These are phyloP conservation scores for Gnomoniopsis smithogilvyi DNA, from an alignment of 2,329 filamentous ascomycete species.

Conservation along the genomic window DNA sequence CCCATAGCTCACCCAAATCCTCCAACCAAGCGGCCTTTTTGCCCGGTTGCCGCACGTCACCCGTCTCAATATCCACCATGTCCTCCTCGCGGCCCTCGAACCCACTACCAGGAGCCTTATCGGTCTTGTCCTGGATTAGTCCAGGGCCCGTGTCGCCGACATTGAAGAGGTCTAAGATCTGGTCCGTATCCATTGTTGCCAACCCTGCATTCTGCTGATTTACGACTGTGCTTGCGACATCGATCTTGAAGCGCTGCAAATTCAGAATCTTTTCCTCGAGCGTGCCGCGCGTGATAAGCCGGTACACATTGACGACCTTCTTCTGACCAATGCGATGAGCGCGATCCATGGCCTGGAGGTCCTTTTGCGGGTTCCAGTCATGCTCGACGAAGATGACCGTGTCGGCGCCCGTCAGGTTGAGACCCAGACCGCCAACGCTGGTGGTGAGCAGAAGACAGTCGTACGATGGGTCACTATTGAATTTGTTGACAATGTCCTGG, in stretches of 20 bases:
- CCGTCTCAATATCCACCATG: constrained; percentile 89
- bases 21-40: constrained; percentile 92
- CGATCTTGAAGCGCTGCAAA: constrained; percentile 98
- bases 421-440: constrained; percentile 86
- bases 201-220: constrained; percentile 98
- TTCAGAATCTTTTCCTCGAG: constrained; percentile 98
- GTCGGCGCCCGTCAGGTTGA: constrained; percentile 95
- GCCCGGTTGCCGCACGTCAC: constrained; percentile 88
- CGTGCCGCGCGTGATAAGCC: constrained; percentile 91
- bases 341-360: constrained; percentile 98
- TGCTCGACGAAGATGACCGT: constrained; percentile 99
- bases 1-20: constrained; percentile 93
- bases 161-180: constrained; percentile 95
- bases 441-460: constrained; percentile 93
- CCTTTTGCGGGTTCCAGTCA: constrained; percentile 99
- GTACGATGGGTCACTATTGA: constrained; percentile 96
- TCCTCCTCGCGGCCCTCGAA: constrained; percentile 70
- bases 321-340: constrained; percentile 98
- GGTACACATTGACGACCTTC: constrained; percentile 99
- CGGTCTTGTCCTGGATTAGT: constrained; percentile 58
- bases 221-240: constrained; percentile 95
- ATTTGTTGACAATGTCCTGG: constrained; percentile 97
- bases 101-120: constrained; percentile 35
- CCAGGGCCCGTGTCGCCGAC: constrained; percentile 74
- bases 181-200: constrained; percentile 95